Evolutionary conservation across 495 filamentous ascomycete species (phyloP).

Genomic region (Podospora comata): DNA sequence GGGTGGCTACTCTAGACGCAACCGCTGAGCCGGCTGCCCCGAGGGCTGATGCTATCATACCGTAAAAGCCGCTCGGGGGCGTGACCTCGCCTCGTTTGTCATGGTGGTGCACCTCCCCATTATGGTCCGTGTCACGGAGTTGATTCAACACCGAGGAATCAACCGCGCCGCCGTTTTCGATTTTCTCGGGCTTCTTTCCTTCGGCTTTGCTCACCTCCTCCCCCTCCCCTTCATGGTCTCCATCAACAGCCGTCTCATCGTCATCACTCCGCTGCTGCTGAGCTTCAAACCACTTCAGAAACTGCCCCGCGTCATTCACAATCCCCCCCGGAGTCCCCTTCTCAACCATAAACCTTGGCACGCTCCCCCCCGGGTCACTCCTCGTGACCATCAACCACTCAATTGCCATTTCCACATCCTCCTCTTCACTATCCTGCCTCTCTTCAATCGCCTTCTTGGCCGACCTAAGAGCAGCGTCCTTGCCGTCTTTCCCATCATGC

Average conservation of each 20-base stretch:
- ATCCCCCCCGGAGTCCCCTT: constrained; percentile 84
- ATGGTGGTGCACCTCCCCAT: background rate
- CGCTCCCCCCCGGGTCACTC: constrained; percentile 89
- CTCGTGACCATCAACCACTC: constrained; percentile 98
- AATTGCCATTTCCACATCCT: constrained; percentile 57
- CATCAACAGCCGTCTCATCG: constrained; percentile 25
- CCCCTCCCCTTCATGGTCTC: constrained; percentile 26
- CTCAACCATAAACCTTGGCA: constrained; percentile 93
- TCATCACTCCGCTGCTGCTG: constrained; percentile 30
- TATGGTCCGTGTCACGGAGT: background rate
- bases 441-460: constrained; percentile 24
- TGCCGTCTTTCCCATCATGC: constrained; percentile 26
- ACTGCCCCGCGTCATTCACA: constrained; percentile 75
- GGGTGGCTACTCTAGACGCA: constrained; percentile 35
- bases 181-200: background rate
- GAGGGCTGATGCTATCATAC: constrained; percentile 48
- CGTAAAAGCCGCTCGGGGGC: constrained; percentile 49
- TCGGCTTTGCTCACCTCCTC: constrained; percentile 24
- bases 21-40: constrained; percentile 43
- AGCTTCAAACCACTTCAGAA: constrained; percentile 74
- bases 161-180: background rate
- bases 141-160: background rate
- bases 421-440: constrained; percentile 25
- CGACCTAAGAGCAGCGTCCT: constrained; percentile 33
- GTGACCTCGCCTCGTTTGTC: constrained; percentile 33